Base-by-base conservation (phyloP, 495 filamentous ascomycete species). In the Penicillium egyptiacum region DNA sequence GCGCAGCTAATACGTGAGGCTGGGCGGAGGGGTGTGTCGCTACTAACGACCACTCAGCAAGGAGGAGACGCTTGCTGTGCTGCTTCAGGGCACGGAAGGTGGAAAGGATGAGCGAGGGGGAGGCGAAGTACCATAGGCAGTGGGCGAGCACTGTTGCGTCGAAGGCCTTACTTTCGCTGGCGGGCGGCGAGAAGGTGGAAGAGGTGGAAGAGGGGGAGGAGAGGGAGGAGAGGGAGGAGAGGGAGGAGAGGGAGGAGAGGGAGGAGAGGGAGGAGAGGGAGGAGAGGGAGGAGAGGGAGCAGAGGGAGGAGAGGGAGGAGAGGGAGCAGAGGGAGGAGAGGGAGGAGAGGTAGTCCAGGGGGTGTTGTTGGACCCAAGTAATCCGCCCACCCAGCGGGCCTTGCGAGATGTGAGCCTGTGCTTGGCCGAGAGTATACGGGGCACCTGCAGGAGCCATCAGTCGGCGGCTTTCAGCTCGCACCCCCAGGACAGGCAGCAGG, bases 101-200 rank as follows among this genome's bases (percentile, higher is more conserved):
- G 5, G 48, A 46, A 9, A 55, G 43, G 26, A 80, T 68, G 19
- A 64, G 53, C 1, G 26, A 35, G 0, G 60, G 56, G 10, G 68
- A 70, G 26, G 66, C 41, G 57, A 83, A 82, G 58, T 82, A 83
- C 71, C 74, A 83, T 54, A 79, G 69, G 58, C 64, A 73, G 64
- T 83, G 81, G 51, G 65, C 68, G 39, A 83, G 70, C 19, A 81
- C 69, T 14, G 74, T 73, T 43, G 71, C 66, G 59, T 79, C 75
- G 61, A 76, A 80, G 25, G 57, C 39, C 31, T 45, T 56, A 19
- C 56, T 59, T 37, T 63, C 53, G 9, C 30, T 12, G 30, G 30
- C 30, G 30, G 9, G 30, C 9, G 30, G 30, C 10, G 30, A 31
- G 22, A 8, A 30, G 22, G 41, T 40, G 31, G 57, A 48, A 33